Percentiles rank a stretch among this genome's conserved stretches.
These are phyloP conservation scores for Colletotrichum camelliae DNA, from an alignment of 2,329 filamentous ascomycete genomes.

Conservation along the genomic window DNA sequence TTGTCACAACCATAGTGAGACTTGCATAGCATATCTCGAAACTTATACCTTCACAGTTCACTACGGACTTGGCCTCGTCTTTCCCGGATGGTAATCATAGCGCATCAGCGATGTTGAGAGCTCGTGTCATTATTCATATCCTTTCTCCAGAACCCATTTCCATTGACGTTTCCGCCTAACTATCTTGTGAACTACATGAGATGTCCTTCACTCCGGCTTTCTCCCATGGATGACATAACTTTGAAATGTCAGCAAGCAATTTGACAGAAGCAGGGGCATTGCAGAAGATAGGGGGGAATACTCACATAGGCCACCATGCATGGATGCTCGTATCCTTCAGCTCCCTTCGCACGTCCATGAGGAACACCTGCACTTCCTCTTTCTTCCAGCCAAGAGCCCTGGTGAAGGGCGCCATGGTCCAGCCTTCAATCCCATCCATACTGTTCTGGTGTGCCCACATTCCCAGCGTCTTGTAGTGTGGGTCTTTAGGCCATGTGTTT, in stretches of 20 bases:
- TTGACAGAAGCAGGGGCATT: not conserved
- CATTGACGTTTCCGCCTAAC: not conserved
- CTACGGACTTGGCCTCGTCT: not conserved
- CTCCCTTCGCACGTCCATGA: slow-evolving; percentile 37
- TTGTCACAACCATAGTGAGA: not conserved
- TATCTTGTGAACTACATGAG: not conserved
- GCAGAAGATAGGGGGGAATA: not conserved
- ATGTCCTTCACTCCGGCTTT: not conserved
- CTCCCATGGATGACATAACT: not conserved
- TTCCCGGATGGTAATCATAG: not conserved
- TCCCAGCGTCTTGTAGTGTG: slow-evolving; percentile 56
- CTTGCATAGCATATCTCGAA: not conserved
- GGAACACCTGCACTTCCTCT: slow-evolving; percentile 36
- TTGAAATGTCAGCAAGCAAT: not conserved
- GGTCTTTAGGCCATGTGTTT: slow-evolving; percentile 57
- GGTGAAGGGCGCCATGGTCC: slow-evolving; percentile 41
- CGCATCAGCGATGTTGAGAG: not conserved
- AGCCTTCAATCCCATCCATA: slow-evolving; percentile 35
- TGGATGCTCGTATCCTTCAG: slow-evolving; percentile 37
- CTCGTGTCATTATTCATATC: not conserved
- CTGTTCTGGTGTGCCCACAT: slow-evolving; percentile 35
- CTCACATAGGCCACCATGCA: slow-evolving; percentile 43
- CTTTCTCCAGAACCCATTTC: not conserved
- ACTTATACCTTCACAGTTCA: not conserved
- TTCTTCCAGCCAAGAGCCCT: slow-evolving; percentile 35